These are phyloP conservation scores for Globisporangium cederbergense DNA, from an alignment of 352 stramenopile species.

Conservation along the genomic window DNA sequence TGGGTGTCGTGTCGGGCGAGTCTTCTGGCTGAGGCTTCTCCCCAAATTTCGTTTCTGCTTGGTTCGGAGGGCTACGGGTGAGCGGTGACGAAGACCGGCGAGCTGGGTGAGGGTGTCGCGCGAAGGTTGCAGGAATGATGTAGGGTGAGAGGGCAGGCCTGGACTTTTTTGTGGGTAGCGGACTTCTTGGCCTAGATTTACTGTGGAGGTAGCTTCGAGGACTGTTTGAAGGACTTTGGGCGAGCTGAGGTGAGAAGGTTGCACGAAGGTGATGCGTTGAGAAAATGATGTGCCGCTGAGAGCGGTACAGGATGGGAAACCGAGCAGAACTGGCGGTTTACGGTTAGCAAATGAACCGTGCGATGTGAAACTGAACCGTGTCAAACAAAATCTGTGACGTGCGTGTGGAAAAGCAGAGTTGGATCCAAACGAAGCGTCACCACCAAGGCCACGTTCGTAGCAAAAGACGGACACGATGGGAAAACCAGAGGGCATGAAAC, in stretches of 20 bases:
- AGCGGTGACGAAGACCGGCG: background rate
- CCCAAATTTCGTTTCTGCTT: conserved; percentile 13
- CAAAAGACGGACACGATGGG: too few relatives aligned
- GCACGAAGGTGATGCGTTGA: background rate
- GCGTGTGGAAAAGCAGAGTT: background rate
- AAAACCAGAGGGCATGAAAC: too few relatives aligned
- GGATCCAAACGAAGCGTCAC: background rate
- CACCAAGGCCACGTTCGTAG: background rate
- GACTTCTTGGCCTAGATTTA: background rate
- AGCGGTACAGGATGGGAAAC: conserved; percentile 1
- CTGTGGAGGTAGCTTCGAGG: background rate
- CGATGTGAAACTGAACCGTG: background rate
- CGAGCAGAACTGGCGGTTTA: background rate
- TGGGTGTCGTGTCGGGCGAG: too few relatives aligned
- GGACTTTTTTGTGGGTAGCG: background rate
- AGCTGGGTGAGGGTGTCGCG: background rate
- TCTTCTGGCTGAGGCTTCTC: conserved; percentile 5
- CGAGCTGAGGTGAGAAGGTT: background rate
- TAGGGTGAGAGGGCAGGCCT: background rate
- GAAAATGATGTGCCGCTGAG: background rate
- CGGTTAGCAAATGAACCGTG: background rate
- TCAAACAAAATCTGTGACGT: conserved; percentile 2
- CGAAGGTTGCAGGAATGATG: background rate
- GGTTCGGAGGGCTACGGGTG: conserved; percentile 5
- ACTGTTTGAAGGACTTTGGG: background rate